A percentile compares a stretch with the other conserved stretches of the same genome.
phyloP scores from a whole-genome alignment of 2,329 filamentous ascomycete species.

The Nakataea oryzae region DNA sequence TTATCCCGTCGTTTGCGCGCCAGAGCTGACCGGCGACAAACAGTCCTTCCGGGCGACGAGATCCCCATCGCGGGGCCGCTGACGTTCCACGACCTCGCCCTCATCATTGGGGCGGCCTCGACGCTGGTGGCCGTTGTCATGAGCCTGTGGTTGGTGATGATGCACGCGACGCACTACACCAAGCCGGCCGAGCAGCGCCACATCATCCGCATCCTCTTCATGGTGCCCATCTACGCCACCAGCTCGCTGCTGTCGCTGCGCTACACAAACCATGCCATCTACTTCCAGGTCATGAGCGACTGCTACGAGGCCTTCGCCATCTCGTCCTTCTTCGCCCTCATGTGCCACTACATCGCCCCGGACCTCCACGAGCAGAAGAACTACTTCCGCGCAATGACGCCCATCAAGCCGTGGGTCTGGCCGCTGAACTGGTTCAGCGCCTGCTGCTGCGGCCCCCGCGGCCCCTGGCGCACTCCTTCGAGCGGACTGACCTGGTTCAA shows the following conservation, averaged over 20 bases:
- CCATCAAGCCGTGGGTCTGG: slow-evolving; percentile 63
- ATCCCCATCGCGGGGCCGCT: slow-evolving; percentile 32
- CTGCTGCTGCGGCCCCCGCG: slow-evolving; percentile 59
- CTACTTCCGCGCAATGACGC: slow-evolving; percentile 61
- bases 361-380: slow-evolving; percentile 72
- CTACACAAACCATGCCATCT: slow-evolving; percentile 69
- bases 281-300: slow-evolving; percentile 71
- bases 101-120: slow-evolving; percentile 37
- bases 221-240: slow-evolving; percentile 73
- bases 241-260: slow-evolving; percentile 64
- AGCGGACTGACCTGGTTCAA: slow-evolving; percentile 90
- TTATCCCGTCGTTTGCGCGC: background rate
- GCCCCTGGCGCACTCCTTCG: slow-evolving; percentile 61
- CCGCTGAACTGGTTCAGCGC: slow-evolving; percentile 61
- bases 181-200: slow-evolving; percentile 50
- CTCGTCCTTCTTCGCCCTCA: slow-evolving; percentile 72
- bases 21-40: background rate
- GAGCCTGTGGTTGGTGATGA: slow-evolving; percentile 45
- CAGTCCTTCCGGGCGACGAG: slow-evolving; percentile 35
- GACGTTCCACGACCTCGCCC: slow-evolving; percentile 44
- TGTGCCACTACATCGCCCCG: slow-evolving; percentile 72
- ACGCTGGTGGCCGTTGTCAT: slow-evolving; percentile 39
- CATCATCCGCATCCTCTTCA: slow-evolving; percentile 80
- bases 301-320: slow-evolving; percentile 88
- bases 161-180: slow-evolving; percentile 51